Evolutionary conservation across 805 yeast species (phyloP).

Genomic region (Metschnikowia drakensbergensis): DNA sequence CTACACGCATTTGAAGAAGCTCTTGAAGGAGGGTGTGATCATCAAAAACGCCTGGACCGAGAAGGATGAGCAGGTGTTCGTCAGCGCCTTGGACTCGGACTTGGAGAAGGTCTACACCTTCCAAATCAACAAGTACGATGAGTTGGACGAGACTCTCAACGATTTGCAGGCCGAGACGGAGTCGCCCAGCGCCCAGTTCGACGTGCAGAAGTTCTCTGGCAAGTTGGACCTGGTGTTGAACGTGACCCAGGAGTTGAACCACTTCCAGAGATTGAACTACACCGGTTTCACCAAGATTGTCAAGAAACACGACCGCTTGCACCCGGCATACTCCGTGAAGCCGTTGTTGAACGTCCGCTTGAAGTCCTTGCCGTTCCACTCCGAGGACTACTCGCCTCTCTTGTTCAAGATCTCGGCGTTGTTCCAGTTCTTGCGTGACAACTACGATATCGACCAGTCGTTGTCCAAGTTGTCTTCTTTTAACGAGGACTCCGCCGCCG

Average conservation of each 20-base stretch:
- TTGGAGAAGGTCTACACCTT: conserved; percentile 75
- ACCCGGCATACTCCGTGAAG: conserved; percentile 81
- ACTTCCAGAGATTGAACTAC: conserved; percentile 85
- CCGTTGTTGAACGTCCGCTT: conserved; percentile 86
- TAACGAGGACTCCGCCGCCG: conserved; percentile 36
- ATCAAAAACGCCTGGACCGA: conserved; percentile 56
- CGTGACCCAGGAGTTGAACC: conserved; percentile 81
- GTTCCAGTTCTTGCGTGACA: conserved; percentile 78
- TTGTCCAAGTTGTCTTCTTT: conserved; percentile 48
- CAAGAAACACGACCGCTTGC: conserved; percentile 92
- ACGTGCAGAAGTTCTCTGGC: conserved; percentile 58
- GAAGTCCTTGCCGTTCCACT: conserved; percentile 83
- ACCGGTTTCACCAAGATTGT: conserved; percentile 94
- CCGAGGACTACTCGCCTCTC: conserved; percentile 92
- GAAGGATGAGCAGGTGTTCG: conserved; percentile 67
- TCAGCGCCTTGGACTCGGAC: conserved; percentile 60
- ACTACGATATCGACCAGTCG: conserved; percentile 49
- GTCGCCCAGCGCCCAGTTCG: conserved; percentile 38
- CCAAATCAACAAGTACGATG: conserved; percentile 63
- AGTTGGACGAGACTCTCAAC: conserved; percentile 60
- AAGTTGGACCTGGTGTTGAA: conserved; percentile 71
- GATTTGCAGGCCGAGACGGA: conserved; percentile 58
- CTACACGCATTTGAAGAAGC: conserved; percentile 61
- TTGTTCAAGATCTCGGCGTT: conserved; percentile 76
- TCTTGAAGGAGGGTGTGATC: conserved; percentile 64